Evolutionary conservation across 208 protist genomes (phyloP), one percentile per base, ranked within the genome.

Genomic region (Plasmodiophora brassicae): DNA sequence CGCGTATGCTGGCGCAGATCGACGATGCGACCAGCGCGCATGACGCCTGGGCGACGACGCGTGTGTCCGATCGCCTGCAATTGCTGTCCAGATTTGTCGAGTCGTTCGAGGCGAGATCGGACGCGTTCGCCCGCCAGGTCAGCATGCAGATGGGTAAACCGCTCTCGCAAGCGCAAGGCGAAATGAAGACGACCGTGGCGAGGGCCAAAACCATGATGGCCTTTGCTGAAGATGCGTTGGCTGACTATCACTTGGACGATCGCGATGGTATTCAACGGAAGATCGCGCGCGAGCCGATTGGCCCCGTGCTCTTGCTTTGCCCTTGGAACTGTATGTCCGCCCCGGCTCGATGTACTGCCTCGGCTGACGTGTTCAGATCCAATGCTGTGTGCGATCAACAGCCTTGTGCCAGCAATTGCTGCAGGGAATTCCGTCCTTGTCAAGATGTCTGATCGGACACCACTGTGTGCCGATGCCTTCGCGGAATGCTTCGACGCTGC

Each of bases 311-410:
- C 10, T 35, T 86, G 5, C 25, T 86, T 54, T 53, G 46, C 28
- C 84, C 84, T 32, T 86, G 84, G 84, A 86, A 86, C 43, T 86
- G 65, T 78, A 5, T 28, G 50, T 57, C 50, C 25, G 20, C 25
- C 50, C 25, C 25, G 14, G 32, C 5, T 78, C 5, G 5, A 32
- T 78, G 5, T 78, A 36, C 5, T 78, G 10, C 32, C 32, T 78
- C 5, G 10, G 41, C 20, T 36, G 20, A 36, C 5, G 5, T 78
- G 5, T 5, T 5, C n/a, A 78, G 65, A 88, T n/a, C 85, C 85
- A n/a, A 41, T 88, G 85, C 85, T 88, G n/a, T 83, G 44, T 39
- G 50, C 85, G 32, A 72, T 88, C 46, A 88, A 88, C 46, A 32
- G 57, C 85, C 25, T 88, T 20, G 43, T 88, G 20, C 85, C 85